These are phyloP conservation scores for Amanita rimosa DNA, from an alignment of 768 basidiomycete genomes.

Conservation along the genomic window DNA sequence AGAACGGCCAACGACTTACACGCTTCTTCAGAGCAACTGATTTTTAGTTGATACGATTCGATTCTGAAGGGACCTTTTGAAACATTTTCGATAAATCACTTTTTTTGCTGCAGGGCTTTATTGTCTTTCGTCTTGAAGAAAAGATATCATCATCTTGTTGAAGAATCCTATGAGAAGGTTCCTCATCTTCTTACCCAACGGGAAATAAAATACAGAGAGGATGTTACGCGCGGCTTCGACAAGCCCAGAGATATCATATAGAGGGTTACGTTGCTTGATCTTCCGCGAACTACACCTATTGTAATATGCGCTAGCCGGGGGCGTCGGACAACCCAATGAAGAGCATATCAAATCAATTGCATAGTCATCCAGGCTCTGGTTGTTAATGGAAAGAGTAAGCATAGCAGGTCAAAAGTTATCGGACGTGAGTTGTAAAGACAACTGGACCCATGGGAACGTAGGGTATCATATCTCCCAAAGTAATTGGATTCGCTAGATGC, in stretches of 20 bases:
- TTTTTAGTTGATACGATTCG: not conserved
- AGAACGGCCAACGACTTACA: not conserved
- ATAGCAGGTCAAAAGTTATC: too few species aligned
- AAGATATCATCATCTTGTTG: slow-evolving; percentile 15
- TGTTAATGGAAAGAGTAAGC: too few species aligned
- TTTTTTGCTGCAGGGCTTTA: slow-evolving; percentile 34
- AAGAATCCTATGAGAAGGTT: slow-evolving; percentile 25
- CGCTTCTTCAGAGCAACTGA: slow-evolving; percentile 1
- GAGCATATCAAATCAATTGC: too few species aligned
- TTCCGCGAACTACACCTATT: too few species aligned
- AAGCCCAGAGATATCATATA: slow-evolving; percentile 25
- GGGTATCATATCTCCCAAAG: too few species aligned
- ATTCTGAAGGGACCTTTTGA: slow-evolving; percentile 22
- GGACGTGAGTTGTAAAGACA: too few species aligned
- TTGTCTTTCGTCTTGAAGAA: slow-evolving; percentile 16
- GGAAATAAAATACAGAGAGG: slow-evolving; percentile 26
- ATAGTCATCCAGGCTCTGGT: too few species aligned
- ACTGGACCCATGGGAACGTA: too few species aligned
- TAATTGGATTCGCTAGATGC: too few species aligned
- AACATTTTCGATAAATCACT: slow-evolving; percentile 29
- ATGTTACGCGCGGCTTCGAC: slow-evolving; percentile 25
- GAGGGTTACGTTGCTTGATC: too few species aligned
- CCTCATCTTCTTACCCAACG: slow-evolving; percentile 26
- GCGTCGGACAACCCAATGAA: too few species aligned
- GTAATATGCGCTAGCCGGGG: too few species aligned